Conservation (phyloP, 1,284 basidiomycete genomes). For the Ustilago nuda region DNA sequence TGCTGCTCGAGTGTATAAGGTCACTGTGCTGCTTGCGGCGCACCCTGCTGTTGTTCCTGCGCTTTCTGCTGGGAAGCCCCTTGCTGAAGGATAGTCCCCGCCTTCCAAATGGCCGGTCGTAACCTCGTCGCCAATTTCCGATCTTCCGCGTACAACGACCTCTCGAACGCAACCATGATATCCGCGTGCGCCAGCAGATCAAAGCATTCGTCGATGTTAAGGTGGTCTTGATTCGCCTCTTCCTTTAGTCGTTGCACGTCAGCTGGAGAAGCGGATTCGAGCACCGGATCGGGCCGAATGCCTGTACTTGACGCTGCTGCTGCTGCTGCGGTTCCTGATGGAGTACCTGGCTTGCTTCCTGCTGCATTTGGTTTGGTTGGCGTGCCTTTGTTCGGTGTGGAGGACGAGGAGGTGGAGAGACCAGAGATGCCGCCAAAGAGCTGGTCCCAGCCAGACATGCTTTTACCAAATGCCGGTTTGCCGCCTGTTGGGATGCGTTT, state of each 20-base stretch:
- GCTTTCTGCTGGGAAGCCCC: slow-evolving; percentile 5
- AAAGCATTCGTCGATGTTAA: slow-evolving; percentile 47
- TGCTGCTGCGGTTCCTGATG: not conserved
- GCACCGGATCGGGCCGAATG: slow-evolving; percentile 30
- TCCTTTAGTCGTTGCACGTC: slow-evolving; percentile 24
- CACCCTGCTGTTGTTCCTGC: slow-evolving; percentile 7
- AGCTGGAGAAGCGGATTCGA: slow-evolving; percentile 18
- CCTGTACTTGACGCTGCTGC: slow-evolving; percentile 17
- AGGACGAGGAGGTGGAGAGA: slow-evolving; percentile 12
- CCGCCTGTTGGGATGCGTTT: slow-evolving; percentile 21
- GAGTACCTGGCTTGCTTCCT: slow-evolving; percentile 10
- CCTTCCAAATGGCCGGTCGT: slow-evolving; percentile 25
- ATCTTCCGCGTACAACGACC: slow-evolving; percentile 24
- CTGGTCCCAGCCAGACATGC: slow-evolving; percentile 50
- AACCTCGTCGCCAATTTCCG: slow-evolving; percentile 22
- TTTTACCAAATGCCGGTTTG: slow-evolving; percentile 48
- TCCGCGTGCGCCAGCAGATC: slow-evolving; percentile 54
- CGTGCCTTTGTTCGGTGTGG: slow-evolving; percentile 15
- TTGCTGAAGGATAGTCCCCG: slow-evolving; percentile 11
- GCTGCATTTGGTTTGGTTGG: slow-evolving; percentile 11
- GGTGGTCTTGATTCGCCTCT: slow-evolving; percentile 13
- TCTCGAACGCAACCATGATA: slow-evolving; percentile 53
- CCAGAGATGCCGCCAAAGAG: slow-evolving; percentile 45
- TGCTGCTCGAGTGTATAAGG: not conserved
- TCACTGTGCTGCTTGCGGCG: not conserved